These are phyloP conservation scores for Podospora pseudoanserina DNA, from an alignment of 495 filamentous ascomycete genomes.

Conservation along the genomic window DNA sequence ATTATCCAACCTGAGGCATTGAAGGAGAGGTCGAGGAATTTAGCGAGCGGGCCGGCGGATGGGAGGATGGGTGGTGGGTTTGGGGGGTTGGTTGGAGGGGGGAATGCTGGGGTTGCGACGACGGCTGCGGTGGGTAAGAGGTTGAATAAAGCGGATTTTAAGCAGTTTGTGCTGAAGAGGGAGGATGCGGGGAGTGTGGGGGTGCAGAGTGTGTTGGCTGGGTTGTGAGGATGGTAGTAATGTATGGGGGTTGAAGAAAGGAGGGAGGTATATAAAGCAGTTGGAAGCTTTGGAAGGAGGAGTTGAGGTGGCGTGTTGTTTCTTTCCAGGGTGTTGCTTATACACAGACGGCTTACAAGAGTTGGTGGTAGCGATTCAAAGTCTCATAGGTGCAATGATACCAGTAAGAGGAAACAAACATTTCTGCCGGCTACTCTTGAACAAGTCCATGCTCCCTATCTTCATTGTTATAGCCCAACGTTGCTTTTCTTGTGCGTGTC, in stretches of 20 bases:
- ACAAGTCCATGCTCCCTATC: not conserved
- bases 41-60: conserved; percentile 46
- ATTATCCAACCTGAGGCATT: conserved; percentile 90
- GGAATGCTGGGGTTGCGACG: not conserved
- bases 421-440: too few relatives aligned
- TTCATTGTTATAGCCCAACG: not conserved
- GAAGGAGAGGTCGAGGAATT: conserved; percentile 60
- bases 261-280: not conserved
- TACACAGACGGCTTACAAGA: not conserved
- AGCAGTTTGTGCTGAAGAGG: conserved; percentile 73
- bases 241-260: not conserved
- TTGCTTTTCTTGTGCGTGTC: not conserved
- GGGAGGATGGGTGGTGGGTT: conserved; percentile 8
- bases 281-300: not conserved
- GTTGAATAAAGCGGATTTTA: conserved; percentile 68
- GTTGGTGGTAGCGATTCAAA: not conserved
- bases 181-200: conserved; percentile 79
- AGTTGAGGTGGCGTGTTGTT: not conserved
- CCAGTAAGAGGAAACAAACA: not conserved
- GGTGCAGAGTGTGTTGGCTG: conserved; percentile 71
- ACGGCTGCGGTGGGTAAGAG: conserved; percentile 38
- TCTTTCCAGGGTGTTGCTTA: not conserved
- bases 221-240: conserved; percentile 32
- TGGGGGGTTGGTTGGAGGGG: conserved; percentile 7
- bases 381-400: not conserved